These are phyloP conservation scores for Anthracocystis panici-leucophaei DNA, from an alignment of 1,284 basidiomycete genomes.

Conservation along the genomic window DNA sequence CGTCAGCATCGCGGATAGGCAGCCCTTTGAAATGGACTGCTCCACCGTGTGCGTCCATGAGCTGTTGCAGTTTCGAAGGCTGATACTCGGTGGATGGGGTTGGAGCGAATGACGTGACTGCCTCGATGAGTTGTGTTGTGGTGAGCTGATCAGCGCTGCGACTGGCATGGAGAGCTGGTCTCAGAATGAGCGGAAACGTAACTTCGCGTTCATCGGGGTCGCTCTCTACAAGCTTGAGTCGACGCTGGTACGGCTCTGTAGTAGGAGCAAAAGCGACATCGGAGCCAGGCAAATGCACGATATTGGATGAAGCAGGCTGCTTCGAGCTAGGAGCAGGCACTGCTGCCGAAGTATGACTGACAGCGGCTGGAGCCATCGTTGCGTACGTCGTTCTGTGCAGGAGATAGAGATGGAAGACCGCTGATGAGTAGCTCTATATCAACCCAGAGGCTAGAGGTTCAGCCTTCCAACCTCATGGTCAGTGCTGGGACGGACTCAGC, in stretches of 20 bases:
- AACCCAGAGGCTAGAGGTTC: neutral
- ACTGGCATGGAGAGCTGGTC: constrained; percentile 4
- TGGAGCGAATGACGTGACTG: constrained; percentile 20
- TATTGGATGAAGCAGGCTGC: constrained; percentile 5
- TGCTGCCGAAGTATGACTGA: constrained; percentile 5
- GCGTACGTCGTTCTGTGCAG: neutral
- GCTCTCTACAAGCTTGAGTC: constrained; percentile 28
- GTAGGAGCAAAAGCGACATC: constrained; percentile 18
- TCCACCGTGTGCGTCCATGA: constrained; percentile 40
- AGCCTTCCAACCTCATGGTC: constrained; percentile 2
- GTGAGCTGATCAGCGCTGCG: constrained; percentile 3
- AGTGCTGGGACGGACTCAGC: neutral
- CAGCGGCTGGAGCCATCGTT: constrained; percentile 35
- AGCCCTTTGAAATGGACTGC: constrained; percentile 43
- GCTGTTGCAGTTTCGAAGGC: constrained; percentile 25
- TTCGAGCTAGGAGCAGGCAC: constrained; percentile 2
- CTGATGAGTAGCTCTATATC: neutral
- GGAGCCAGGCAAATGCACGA: neutral
- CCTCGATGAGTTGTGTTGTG: constrained; percentile 12
- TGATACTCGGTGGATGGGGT: constrained; percentile 8
- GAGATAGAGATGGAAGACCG: neutral
- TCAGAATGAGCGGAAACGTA: constrained; percentile 31
- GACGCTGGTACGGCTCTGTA: constrained; percentile 30
- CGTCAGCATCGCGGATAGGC: constrained; percentile 41
- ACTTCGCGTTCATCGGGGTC: constrained; percentile 24